Evolutionary conservation across 2,329 filamentous ascomycete species (phyloP).

Genomic region (Scleromitrula shiraiana): DNA sequence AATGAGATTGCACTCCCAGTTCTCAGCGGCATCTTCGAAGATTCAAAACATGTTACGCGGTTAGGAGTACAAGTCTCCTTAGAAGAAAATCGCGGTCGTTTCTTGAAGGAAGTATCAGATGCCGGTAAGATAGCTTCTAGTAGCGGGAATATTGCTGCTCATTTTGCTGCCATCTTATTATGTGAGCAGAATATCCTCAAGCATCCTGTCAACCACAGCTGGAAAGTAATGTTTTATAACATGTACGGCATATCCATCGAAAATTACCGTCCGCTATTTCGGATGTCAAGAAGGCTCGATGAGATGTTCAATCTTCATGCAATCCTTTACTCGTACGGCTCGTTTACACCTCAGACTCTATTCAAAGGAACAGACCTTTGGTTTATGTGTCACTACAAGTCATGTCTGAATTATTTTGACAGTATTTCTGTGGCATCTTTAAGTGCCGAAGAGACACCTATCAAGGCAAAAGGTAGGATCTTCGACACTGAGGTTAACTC

Average conservation of each 20-base stretch:
- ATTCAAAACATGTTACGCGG: too few relatives aligned
- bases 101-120: background rate
- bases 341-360: background rate
- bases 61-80: background rate
- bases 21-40: too few relatives aligned
- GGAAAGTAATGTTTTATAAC: background rate
- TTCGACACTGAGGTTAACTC: too few relatives aligned
- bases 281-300: background rate
- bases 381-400: background rate
- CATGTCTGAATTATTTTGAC: background rate
- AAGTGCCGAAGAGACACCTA: too few relatives aligned
- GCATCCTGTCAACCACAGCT: background rate
- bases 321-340: background rate
- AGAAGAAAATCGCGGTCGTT: background rate
- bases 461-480: too few relatives aligned
- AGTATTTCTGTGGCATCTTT: background rate
- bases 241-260: constrained; percentile 2
- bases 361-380: background rate
- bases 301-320: constrained; percentile 2
- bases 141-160: background rate
- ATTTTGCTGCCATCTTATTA: background rate
- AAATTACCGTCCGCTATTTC: background rate
- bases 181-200: background rate
- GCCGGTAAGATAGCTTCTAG: background rate
- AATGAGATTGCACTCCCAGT: too few relatives aligned